Conservation (phyloP, 108 stramenopile genomes). For the Nitzschia sp. region DNA sequence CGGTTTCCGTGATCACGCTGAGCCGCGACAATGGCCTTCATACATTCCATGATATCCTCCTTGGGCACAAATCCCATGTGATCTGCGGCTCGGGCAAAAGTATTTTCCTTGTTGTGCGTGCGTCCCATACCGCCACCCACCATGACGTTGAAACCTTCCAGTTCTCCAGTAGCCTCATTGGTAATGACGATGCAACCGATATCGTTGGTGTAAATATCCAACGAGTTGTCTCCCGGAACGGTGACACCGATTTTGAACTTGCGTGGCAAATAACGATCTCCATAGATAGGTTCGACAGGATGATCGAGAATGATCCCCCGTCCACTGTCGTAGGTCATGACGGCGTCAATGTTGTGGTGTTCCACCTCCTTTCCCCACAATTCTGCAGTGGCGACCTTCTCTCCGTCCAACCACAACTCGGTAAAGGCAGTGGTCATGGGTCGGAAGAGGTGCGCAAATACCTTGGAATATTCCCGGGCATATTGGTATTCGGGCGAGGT, state of each 20-base stretch:
- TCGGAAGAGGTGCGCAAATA: slow-evolving; percentile 93
- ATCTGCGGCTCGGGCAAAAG: slow-evolving; percentile 97
- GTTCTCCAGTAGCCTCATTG: slow-evolving; percentile 59
- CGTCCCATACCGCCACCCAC: slow-evolving; percentile 99
- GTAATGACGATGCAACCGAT: slow-evolving; percentile 92
- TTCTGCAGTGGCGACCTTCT: slow-evolving; percentile 92
- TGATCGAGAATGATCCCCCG: slow-evolving; percentile 86
- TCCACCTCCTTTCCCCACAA: slow-evolving; percentile 87
- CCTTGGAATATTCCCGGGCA: slow-evolving; percentile 82
- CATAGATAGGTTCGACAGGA: slow-evolving; percentile 93
- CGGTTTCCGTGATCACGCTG: slow-evolving; percentile 98
- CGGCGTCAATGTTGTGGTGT: slow-evolving; percentile 71
- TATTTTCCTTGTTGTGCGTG: slow-evolving; percentile 95
- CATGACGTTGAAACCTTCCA: slow-evolving; percentile 94
- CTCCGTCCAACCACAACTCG: slow-evolving; percentile 96
- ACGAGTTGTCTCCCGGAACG: slow-evolving; percentile 93
- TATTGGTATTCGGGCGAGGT: slow-evolving; percentile 72
- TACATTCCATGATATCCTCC: slow-evolving; percentile 91
- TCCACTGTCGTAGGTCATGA: slow-evolving; percentile 80
- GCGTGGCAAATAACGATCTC: slow-evolving; percentile 94
- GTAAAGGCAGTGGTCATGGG: slow-evolving; percentile 93
- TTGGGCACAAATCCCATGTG: slow-evolving; percentile 94
- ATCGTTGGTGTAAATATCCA: slow-evolving; percentile 98
- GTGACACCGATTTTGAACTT: slow-evolving; percentile 99
- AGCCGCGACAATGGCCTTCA: slow-evolving; percentile 92